Evolutionary conservation across 305 asterid species (phyloP).

Genomic region (Lippia alba): DNA sequence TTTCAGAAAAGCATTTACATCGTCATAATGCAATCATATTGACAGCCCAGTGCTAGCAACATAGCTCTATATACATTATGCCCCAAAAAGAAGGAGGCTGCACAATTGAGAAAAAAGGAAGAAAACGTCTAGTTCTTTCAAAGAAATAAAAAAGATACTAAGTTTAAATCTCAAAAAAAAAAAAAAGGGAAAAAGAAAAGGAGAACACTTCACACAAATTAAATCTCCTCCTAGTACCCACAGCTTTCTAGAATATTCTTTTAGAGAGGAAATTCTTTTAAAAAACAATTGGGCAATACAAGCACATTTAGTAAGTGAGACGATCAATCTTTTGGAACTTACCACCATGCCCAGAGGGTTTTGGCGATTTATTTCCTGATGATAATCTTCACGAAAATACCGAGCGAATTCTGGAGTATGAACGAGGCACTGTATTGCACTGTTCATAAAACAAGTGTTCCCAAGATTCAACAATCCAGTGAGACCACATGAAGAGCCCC

Average conservation of each 20-base stretch:
- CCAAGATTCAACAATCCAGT: slow-evolving; percentile 97
- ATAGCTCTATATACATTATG: slow-evolving; percentile 23
- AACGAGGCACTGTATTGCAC: slow-evolving; percentile 98
- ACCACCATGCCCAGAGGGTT: slow-evolving; percentile 99
- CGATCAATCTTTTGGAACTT: slow-evolving; percentile 53
- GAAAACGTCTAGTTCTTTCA: slow-evolving; percentile 17
- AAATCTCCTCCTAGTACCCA: slow-evolving; percentile 4
- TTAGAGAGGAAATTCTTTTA: not conserved
- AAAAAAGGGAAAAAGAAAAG: slow-evolving; percentile 7
- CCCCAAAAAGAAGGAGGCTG: slow-evolving; percentile 28
- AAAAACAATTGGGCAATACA: slow-evolving; percentile 19
- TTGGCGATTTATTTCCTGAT: slow-evolving; percentile 91
- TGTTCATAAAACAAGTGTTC: slow-evolving; percentile 98
- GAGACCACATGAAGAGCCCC: slow-evolving; percentile 95
- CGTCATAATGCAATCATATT: slow-evolving; percentile 27
- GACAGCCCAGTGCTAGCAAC: slow-evolving; percentile 24
- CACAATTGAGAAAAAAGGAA: not conserved
- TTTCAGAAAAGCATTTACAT: slow-evolving; percentile 23
- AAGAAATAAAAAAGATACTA: slow-evolving; percentile 4
- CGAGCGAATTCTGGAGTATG: slow-evolving; percentile 96
- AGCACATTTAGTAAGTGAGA: slow-evolving; percentile 20
- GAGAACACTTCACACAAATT: slow-evolving; percentile 10
- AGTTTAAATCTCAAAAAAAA: slow-evolving; percentile 11
- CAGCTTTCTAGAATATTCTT: slow-evolving; percentile 15
- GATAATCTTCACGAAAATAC: slow-evolving; percentile 95